phyloP scores from a whole-genome alignment of 225 moss, liverwort and hornwort species.

The Bryoerythrophyllum caledonicum region DNA sequence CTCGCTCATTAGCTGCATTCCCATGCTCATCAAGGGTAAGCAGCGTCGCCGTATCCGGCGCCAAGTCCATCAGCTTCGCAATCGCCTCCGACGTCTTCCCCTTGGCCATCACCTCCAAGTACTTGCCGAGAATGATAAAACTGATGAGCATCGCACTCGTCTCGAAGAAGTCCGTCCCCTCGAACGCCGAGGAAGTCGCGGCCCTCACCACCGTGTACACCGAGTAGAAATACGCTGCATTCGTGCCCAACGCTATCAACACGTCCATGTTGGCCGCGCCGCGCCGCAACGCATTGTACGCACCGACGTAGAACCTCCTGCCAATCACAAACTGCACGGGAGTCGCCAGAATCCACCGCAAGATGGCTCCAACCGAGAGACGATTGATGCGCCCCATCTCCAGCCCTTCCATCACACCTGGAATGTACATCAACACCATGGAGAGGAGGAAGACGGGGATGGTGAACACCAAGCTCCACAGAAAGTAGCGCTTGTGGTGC shows the following conservation, averaged over 20 bases:
- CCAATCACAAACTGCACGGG: conserved; percentile 94
- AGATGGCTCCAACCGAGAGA: conserved; percentile 67
- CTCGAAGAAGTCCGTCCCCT: conserved; percentile 95
- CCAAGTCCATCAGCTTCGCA: conserved; percentile 93
- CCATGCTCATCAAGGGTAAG: conserved; percentile 55
- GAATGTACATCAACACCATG: conserved; percentile 92
- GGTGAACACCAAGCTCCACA: conserved; percentile 95
- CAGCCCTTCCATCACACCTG: conserved; percentile 64
- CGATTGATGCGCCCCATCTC: conserved; percentile 67
- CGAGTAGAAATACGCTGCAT: conserved; percentile 96
- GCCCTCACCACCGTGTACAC: conserved; percentile 75
- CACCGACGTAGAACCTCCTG: conserved; percentile 81
- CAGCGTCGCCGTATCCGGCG: conserved; percentile 81
- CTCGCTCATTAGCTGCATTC: conserved; percentile 48
- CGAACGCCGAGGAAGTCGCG: conserved; percentile 58
- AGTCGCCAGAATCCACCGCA: conserved; percentile 80
- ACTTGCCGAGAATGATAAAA: conserved; percentile 92
- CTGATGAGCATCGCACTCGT: conserved; percentile 97
- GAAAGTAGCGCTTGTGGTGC: conserved; percentile 59
- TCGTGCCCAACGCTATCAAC: conserved; percentile 85
- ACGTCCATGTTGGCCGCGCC: conserved; percentile 96
- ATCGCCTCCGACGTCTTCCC: conserved; percentile 98
- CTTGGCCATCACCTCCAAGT: conserved; percentile 89
- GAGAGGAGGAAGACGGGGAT: conserved; percentile 80
- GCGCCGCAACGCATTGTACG: conserved; percentile 84